A percentile compares a stretch with the other conserved stretches of the same genome.
Conservation (phyloP, 208 protist genomes). For the Acanthamoeba healyi region DNA sequence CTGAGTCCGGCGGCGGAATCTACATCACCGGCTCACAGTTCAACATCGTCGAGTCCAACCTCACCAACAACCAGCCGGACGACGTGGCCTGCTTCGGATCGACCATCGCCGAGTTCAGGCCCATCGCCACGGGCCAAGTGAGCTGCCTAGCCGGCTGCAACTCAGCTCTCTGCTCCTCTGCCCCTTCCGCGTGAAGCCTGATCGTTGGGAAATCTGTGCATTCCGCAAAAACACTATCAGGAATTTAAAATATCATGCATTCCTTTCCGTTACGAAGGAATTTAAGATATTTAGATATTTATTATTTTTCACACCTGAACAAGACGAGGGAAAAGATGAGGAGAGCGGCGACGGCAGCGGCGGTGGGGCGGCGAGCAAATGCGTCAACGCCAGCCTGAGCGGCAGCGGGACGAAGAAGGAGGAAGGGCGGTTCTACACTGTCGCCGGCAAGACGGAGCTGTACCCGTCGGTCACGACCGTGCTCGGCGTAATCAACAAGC, state of each 20-base stretch:
- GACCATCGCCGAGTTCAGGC: neutral
- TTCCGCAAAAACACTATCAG: no score
- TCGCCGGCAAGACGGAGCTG: neutral
- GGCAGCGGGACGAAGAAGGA: no score
- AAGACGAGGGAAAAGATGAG: no score
- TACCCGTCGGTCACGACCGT: conserved; percentile 80
- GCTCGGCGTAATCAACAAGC: conserved; percentile 78
- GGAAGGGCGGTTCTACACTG: conserved; percentile 63
- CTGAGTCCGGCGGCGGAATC: neutral
- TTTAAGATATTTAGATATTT: no score
- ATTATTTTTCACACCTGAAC: no score
- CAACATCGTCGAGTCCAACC: conserved; percentile 13
- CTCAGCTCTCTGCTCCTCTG: neutral
- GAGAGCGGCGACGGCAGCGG: no score
- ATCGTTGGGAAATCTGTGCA: no score
- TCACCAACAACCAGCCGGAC: neutral
- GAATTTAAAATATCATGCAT: no score
- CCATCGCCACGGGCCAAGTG: neutral
- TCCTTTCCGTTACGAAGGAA: no score
- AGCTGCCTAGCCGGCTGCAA: neutral
- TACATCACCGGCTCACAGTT: neutral
- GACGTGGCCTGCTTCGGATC: neutral
- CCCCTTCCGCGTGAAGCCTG: no score
- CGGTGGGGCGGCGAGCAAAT: no score
- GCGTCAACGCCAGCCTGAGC: no score